Base-by-base conservation (phyloP, 441 rosid species). In the Kokia cookei region DNA sequence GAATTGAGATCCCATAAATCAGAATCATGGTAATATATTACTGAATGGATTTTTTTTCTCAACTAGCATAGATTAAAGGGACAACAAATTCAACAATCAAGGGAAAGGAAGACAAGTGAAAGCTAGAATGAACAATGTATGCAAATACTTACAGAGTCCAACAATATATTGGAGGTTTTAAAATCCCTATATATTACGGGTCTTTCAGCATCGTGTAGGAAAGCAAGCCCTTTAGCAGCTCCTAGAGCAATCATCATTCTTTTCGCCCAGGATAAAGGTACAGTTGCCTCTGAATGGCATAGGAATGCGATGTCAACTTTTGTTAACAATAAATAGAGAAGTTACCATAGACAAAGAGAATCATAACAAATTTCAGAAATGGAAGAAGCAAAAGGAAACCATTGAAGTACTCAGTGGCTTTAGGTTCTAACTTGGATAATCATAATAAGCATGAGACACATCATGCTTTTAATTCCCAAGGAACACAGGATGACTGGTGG, bases 201-300 rank as follows among this genome's bases (percentile, higher is more conserved):
- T 81, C 89, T 91, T 82, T 96, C 99, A 72, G 97, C 94, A 86
- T 91, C 89, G 85, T 96, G 99, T 69, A 96, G 97, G 86, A 93
- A 93, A 78, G 98, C 97, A 77, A 96, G 97, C 54, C 99, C 98
- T 86, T 96, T 93, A 24, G 98, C 99, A 77, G 97, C 99, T 58
- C 98, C 99, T 74, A 96, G 89, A 78, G 98, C 97, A 84, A 96
- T 92, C 98, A 90, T 92, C 98, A 96, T 89, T 83, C 98, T 92
- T 74, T 83, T 93, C 71, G 94, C 89, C 98, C 98, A 93, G 74
- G 93, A 75, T 61, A 93, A 79, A 11, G 97, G 87, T 90, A 82
- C 85, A 78, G 90, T 87, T 35, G 94, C 88, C 83, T 92, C 97
- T 96, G 91, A 65, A 85, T 51, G 68, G 77, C 77, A 27, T 79